Percentiles rank a stretch among this genome's conserved stretches.
Evolutionary conservation across 768 basidiomycete genomes (phyloP).

Genomic region (Russula sp.): DNA sequence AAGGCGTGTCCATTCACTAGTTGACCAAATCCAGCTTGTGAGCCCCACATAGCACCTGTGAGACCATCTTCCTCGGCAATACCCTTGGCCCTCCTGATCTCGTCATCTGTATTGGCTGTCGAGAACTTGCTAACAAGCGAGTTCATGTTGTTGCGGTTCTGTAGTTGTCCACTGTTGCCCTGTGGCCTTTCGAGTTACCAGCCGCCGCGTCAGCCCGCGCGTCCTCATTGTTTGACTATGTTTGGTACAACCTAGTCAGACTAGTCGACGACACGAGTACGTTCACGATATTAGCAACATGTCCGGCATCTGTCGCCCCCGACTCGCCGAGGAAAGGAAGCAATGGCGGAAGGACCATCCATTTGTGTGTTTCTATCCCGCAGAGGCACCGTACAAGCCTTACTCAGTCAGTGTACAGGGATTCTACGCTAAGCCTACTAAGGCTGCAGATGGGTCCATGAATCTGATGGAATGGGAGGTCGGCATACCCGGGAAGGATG

Average conservation of each 20-base stretch:
- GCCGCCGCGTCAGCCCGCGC: conserved; percentile 14
- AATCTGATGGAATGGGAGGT: conserved; percentile 99
- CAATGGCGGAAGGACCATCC: conserved; percentile 99
- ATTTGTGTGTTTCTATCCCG: conserved; percentile 63
- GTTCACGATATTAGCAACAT: conserved; percentile 32
- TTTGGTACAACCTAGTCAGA: conserved; percentile 1
- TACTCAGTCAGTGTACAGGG: conserved; percentile 46
- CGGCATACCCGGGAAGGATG: conserved; percentile 89
- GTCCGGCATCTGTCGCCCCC: conserved; percentile 90
- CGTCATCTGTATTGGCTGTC: conserved; percentile 42
- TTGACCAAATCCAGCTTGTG: conserved; percentile 73
- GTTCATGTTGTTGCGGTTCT: conserved; percentile 48
- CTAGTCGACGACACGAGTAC: background rate
- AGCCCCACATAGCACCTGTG: conserved; percentile 73
- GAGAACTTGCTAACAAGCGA: conserved; percentile 59
- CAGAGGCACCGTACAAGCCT: background rate
- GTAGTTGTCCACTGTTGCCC: background rate
- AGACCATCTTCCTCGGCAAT: conserved; percentile 56
- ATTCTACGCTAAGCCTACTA: conserved; percentile 92
- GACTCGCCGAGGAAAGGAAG: conserved; percentile 94
- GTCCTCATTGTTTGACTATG: conserved; percentile 14
- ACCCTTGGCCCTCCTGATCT: conserved; percentile 42
- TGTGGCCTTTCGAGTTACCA: background rate
- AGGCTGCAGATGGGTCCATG: conserved; percentile 87
- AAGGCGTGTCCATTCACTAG: conserved; percentile 68